Percentiles rank a stretch among this genome's conserved stretches.
phyloP scores from a whole-genome alignment of 2,329 filamentous ascomycete genomes.

The Dactylellina cionopaga region DNA sequence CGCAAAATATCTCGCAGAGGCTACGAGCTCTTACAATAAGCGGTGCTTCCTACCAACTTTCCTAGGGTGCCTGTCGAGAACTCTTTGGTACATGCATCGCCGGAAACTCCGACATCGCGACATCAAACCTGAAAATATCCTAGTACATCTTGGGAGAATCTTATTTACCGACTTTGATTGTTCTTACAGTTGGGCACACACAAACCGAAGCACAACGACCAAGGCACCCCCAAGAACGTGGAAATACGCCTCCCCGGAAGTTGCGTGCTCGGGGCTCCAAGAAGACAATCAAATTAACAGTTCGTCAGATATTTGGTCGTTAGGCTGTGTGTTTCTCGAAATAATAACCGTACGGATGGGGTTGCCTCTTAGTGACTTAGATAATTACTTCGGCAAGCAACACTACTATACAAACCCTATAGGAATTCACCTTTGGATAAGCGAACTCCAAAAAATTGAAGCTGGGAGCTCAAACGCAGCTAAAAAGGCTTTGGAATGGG shows the following conservation, averaged over 20 bases:
- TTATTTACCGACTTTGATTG: slow-evolving; percentile 56
- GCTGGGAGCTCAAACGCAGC: neutral
- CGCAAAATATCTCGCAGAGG: slow-evolving; percentile 27
- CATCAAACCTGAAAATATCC: slow-evolving; percentile 56
- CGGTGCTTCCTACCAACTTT: slow-evolving; percentile 53
- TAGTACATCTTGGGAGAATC: slow-evolving; percentile 50
- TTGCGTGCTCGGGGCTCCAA: neutral
- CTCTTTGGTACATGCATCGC: slow-evolving; percentile 53
- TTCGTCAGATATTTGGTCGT: slow-evolving; percentile 55
- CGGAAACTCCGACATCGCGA: slow-evolving; percentile 54
- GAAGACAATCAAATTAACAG: slow-evolving; percentile 5
- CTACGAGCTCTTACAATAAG: slow-evolving; percentile 7
- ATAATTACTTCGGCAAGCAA: neutral
- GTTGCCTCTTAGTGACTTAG: neutral
- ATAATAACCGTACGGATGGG: slow-evolving; percentile 53
- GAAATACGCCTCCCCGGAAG: slow-evolving; percentile 23
- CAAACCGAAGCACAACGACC: slow-evolving; percentile 49
- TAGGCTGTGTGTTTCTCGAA: slow-evolving; percentile 56
- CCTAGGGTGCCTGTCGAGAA: slow-evolving; percentile 56
- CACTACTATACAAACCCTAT: neutral
- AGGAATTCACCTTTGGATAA: neutral
- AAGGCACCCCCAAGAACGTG: slow-evolving; percentile 6
- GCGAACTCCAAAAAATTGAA: neutral
- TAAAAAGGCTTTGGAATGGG: slow-evolving; percentile 1
- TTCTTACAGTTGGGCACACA: slow-evolving; percentile 55